These are phyloP conservation scores for Isoetes taiwanensis DNA, from an alignment of 75 land plant species.

Conservation along the genomic window DNA sequence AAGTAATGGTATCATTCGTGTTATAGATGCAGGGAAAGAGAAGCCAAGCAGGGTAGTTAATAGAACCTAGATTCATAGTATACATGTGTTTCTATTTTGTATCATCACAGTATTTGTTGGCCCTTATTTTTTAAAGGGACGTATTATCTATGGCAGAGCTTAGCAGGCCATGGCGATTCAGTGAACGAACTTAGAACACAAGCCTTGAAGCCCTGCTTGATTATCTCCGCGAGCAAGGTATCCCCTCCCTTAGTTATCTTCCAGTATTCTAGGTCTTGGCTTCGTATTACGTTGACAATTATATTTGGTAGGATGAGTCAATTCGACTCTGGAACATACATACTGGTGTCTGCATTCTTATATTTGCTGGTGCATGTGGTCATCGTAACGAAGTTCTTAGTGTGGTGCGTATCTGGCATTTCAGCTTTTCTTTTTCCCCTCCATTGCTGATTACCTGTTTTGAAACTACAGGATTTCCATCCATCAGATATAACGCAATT, in stretches of 20 bases:
- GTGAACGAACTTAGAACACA: conserved; percentile 95
- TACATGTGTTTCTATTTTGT: too few species aligned
- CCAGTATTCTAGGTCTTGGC: neutral
- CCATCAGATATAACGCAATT: conserved; percentile 74
- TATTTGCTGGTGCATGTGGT: conserved; percentile 98
- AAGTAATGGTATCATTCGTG: conserved; percentile 83
- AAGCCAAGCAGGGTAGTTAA: conserved; percentile 55
- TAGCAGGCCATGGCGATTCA: conserved; percentile 96
- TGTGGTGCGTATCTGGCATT: conserved; percentile 41
- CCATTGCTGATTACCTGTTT: neutral
- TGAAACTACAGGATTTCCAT: conserved; percentile 62
- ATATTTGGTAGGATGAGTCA: conserved; percentile 63
- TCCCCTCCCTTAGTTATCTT: neutral
- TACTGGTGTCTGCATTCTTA: conserved; percentile 82
- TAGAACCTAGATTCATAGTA: too few species aligned
- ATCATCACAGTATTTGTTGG: too few species aligned
- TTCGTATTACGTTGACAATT: neutral
- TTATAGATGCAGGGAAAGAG: conserved; percentile 64
- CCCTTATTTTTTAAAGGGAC: too few species aligned
- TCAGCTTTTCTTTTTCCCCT: neutral
- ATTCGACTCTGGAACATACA: conserved; percentile 86
- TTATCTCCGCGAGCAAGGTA: conserved; percentile 92
- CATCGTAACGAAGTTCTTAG: conserved; percentile 98
- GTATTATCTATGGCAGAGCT: conserved; percentile 45
- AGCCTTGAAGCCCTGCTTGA: conserved; percentile 64